A percentile compares a stretch with the other conserved stretches of the same genome.
Evolutionary conservation across 106 monocot species (phyloP).

Genomic region (Dactylorhiza incarnata): DNA sequence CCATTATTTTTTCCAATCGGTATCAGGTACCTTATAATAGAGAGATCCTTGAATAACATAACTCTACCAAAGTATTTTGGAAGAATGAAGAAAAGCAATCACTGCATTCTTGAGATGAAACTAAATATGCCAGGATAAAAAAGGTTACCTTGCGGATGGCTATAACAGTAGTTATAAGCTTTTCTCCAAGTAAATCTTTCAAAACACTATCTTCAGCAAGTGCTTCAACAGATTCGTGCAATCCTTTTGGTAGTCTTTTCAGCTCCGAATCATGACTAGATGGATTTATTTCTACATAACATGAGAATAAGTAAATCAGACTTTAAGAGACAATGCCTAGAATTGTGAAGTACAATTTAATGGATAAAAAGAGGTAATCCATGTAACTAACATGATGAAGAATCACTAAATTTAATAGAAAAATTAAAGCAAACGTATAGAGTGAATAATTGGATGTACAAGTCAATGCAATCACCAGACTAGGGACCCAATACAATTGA

Average conservation of each 20-base stretch:
- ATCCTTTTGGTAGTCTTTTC: conserved; percentile 58
- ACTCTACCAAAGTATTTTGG: not conserved
- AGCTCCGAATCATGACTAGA: conserved; percentile 21
- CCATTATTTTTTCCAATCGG: not conserved
- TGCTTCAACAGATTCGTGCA: conserved; percentile 70
- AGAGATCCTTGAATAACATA: not conserved
- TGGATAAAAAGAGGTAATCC: not conserved
- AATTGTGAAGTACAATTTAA: not conserved
- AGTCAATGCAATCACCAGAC: no score
- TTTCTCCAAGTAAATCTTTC: conserved; percentile 67
- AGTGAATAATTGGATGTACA: no score
- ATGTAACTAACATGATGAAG: no score
- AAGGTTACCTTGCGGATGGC: conserved; percentile 65
- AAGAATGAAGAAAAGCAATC: not conserved
- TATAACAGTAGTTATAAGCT: conserved; percentile 51
- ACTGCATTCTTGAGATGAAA: not conserved
- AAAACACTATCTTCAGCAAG: conserved; percentile 52
- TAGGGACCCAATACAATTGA: no score
- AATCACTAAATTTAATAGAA: not conserved
- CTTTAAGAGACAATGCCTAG: not conserved
- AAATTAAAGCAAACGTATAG: not conserved
- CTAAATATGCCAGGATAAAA: not conserved
- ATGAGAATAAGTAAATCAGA: not conserved
- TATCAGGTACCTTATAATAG: not conserved
- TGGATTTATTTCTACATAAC: conserved; percentile 61